These are phyloP conservation scores for Populus trichocarpa DNA, from an alignment of 441 rosid species.

Conservation along the genomic window DNA sequence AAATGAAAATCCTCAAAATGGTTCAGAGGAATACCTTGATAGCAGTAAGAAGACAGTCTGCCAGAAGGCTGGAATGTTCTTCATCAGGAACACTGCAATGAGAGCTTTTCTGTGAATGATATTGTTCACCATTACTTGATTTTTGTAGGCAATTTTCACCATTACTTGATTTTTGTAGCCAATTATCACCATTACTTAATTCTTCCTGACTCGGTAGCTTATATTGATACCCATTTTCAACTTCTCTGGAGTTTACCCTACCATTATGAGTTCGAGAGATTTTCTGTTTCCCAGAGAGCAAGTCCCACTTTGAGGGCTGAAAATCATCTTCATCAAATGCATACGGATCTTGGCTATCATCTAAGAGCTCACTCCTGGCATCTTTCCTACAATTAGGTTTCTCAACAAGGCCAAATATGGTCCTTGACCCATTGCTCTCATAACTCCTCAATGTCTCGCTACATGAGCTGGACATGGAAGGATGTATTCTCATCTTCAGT, in stretches of 20 bases:
- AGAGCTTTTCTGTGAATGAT: constrained; percentile 37
- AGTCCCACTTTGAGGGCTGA: constrained; percentile 73
- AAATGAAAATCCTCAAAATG: not conserved
- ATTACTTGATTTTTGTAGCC: constrained; percentile 36
- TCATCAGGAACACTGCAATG: constrained; percentile 35
- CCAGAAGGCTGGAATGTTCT: constrained; percentile 56
- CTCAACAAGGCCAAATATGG: constrained; percentile 33
- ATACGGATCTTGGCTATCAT: constrained; percentile 68
- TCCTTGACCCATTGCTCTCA: constrained; percentile 36
- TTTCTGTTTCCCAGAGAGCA: constrained; percentile 50
- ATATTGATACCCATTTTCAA: constrained; percentile 32
- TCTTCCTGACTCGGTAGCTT: constrained; percentile 44
- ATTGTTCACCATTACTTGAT: constrained; percentile 32
- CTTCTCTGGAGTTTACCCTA: constrained; percentile 29
- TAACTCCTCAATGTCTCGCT: constrained; percentile 46
- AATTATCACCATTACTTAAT: constrained; percentile 36
- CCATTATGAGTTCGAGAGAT: constrained; percentile 34
- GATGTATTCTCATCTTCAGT: constrained; percentile 43
- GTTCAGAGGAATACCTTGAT: constrained; percentile 56
- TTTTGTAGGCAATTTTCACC: constrained; percentile 32
- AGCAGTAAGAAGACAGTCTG: constrained; percentile 87
- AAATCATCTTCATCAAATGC: constrained; percentile 81
- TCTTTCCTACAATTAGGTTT: constrained; percentile 29
- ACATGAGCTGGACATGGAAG: constrained; percentile 49
- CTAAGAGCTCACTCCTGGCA: constrained; percentile 31